A percentile compares a stretch with the other conserved stretches of the same genome.
Evolutionary conservation across 805 yeast genomes (phyloP).

Genomic region (Isabelozyma pseudorhagii): DNA sequence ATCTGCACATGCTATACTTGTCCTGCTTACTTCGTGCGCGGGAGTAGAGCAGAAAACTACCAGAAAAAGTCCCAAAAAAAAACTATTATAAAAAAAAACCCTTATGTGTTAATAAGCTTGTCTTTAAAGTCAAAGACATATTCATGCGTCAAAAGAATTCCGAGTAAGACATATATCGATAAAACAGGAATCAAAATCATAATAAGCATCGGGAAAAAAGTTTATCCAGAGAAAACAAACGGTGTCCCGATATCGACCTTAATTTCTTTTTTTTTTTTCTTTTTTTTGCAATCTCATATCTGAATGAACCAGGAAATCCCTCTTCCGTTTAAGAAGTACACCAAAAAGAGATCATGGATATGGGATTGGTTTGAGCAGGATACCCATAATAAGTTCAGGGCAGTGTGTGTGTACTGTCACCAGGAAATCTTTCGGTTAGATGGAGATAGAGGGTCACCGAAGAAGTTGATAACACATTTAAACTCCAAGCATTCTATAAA

Average conservation of each 20-base stretch:
- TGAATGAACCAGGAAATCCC: conserved; percentile 12
- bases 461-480: conserved; percentile 13
- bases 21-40: no score
- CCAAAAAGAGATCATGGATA: conserved; percentile 15
- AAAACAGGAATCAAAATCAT: not conserved
- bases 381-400: conserved; percentile 12
- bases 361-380: conserved; percentile 18
- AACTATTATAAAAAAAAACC: no score
- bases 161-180: no score
- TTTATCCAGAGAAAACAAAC: not conserved
- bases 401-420: conserved; percentile 12
- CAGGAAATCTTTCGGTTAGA: conserved; percentile 12
- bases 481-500: conserved; percentile 12
- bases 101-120: no score
- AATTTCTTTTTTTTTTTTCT: not conserved
- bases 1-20: no score
- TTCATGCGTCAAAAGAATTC: no score
- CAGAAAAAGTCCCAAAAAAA: no score
- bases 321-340: conserved; percentile 12
- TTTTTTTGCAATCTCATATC: conserved; percentile 5
- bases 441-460: conserved; percentile 15
- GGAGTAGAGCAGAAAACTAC: no score
- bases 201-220: not conserved
- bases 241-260: conserved; percentile 3
- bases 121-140: no score